Percentiles rank a stretch among this genome's conserved stretches.
Evolutionary conservation across 768 basidiomycete species (phyloP).

Genomic region (Leccinum sublutescens): DNA sequence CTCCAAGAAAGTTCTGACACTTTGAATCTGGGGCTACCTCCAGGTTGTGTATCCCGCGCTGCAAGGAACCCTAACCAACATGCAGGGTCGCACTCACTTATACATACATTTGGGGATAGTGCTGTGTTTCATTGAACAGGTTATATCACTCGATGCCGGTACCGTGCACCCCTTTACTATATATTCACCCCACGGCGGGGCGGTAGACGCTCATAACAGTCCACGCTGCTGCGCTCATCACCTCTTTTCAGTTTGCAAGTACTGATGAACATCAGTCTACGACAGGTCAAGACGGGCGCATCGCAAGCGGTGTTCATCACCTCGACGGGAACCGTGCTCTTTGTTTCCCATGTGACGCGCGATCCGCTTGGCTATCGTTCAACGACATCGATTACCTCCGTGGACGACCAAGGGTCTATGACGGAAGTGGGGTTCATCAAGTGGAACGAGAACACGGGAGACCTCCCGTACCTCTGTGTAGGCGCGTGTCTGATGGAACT

Average conservation of each 20-base stretch:
- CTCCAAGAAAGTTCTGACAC: neutral
- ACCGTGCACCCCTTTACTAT: neutral
- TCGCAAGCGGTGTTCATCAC: constrained; percentile 16
- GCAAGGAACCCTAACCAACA: neutral
- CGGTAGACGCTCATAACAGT: neutral
- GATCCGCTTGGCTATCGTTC: neutral
- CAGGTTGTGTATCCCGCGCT: neutral
- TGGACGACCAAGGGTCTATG: constrained; percentile 7
- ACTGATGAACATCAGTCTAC: constrained; percentile 22
- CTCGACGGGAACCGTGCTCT: constrained; percentile 17
- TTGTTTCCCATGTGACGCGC: constrained; percentile 3
- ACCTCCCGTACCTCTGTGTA: constrained; percentile 1
- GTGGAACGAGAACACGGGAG: constrained; percentile 10
- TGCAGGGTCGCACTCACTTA: neutral
- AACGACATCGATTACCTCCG: constrained; percentile 13
- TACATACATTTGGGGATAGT: neutral
- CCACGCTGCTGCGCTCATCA: neutral
- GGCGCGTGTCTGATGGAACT: constrained; percentile 3
- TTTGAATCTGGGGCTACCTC: neutral
- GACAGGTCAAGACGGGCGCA: constrained; percentile 8
- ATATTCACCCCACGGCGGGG: neutral
- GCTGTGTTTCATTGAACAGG: neutral
- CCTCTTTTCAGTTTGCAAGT: neutral
- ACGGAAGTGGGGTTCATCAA: constrained; percentile 16
- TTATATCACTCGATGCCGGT: neutral